phyloP scores from a whole-genome alignment of 257 asterid genomes.

The Solanum neorickii region DNA sequence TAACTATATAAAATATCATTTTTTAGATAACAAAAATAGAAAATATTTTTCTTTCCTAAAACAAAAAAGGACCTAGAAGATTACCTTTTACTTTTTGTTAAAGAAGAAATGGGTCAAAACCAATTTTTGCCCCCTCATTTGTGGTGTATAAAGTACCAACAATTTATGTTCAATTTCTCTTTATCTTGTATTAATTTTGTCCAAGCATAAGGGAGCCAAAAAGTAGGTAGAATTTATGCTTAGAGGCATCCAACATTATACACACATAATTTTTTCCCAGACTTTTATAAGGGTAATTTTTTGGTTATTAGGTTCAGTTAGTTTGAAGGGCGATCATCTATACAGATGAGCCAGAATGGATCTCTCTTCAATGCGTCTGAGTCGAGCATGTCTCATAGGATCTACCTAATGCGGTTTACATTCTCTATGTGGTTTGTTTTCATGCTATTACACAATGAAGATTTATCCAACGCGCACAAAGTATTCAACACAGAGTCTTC shows the following conservation, averaged over 20 bases:
- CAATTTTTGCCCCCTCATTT: too few relatives aligned
- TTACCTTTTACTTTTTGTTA: neutral
- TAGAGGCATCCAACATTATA: neutral
- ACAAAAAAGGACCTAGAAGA: neutral
- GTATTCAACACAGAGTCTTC: neutral
- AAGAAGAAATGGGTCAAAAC: neutral
- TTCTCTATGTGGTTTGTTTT: neutral
- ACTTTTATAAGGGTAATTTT: neutral
- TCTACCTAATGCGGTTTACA: neutral
- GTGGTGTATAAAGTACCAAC: neutral
- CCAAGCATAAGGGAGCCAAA: neutral
- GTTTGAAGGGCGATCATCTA: neutral
- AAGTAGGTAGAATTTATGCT: neutral
- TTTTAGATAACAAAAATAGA: neutral
- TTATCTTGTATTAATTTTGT: neutral
- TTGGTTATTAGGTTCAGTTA: too few relatives aligned
- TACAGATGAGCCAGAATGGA: too few relatives aligned
- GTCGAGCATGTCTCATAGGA: neutral
- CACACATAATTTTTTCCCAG: neutral
- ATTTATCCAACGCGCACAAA: neutral
- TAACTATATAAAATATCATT: neutral
- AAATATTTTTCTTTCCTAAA: neutral
- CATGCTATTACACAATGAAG: neutral
- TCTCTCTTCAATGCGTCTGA: neutral
- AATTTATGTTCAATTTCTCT: neutral